Evolutionary conservation across 2,329 filamentous ascomycete genomes (phyloP), one percentile per base, ranked within the genome.

Genomic region (Pleochaeta shiraiana): DNA sequence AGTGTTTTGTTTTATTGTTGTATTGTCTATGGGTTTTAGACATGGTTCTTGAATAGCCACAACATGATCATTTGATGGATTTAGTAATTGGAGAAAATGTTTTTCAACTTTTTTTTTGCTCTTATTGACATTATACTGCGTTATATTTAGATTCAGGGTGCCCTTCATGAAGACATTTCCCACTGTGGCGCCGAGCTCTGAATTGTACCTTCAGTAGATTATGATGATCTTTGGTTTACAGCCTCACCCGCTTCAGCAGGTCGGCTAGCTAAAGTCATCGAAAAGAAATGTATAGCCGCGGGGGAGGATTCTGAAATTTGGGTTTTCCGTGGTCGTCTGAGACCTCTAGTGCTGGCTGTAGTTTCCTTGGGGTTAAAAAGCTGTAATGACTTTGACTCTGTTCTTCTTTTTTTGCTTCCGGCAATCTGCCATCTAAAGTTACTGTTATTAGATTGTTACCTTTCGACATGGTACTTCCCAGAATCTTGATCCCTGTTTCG

Each of bases 111-210:
- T 37, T 3, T 62, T 26, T n/a, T 62, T 62, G 9, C 59, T 62
- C 28, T 19, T 37, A 9, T 62, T 62, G 19, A 62, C 59, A 21
- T 62, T 62, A 12, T 39, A 62, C 59, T 62, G 59, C 31, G 31
- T 26, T 7, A 62, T 62, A 1, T 7, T 39, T 26, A 33, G 21
- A 6, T 4, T 62, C 11, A 1, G 5, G 12, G 30, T 39, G 33
- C 21, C 59, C 31, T 62, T 62, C 59, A 39, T 62, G 12, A 24
- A 24, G 6, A 9, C 59, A 62, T 62, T 7, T 33, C 16, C 9
- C 33, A 53, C 19, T 53, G 19, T 5, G 34, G 34, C 34, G 34
- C 34, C 16, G 34, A 37, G 34, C 34, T 37, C 16, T 37, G 34
- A 16, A 37, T 16, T 7, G 34, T 37, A 7, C 16, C 34, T 7